Percentiles rank a stretch among this genome's conserved stretches.
Evolutionary conservation across 306 rosid genomes (phyloP).

Genomic region (Cyamopsis tetragonoloba): DNA sequence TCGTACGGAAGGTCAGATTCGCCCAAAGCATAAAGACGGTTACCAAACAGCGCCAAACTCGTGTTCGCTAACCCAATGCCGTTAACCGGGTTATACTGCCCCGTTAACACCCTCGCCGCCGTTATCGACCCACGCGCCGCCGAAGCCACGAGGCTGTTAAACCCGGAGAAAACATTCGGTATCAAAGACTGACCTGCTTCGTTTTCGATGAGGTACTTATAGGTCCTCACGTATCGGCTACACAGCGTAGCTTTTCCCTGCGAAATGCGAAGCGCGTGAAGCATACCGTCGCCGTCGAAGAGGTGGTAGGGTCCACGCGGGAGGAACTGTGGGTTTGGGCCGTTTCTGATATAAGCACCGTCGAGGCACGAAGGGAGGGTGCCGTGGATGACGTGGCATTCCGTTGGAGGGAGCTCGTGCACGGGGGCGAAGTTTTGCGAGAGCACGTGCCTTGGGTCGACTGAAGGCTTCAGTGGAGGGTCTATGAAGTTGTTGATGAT

Average conservation of each 20-base stretch:
- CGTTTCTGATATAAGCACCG: slow-evolving; percentile 86
- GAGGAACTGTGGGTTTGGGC: slow-evolving; percentile 88
- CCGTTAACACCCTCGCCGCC: slow-evolving; percentile 51
- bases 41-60: slow-evolving; percentile 57
- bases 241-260: slow-evolving; percentile 64
- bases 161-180: slow-evolving; percentile 74
- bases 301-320: slow-evolving; percentile 95
- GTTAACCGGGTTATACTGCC: slow-evolving; percentile 57
- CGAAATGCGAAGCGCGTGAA: slow-evolving; percentile 61
- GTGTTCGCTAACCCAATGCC: slow-evolving; percentile 91
- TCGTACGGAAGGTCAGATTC: slow-evolving; percentile 82
- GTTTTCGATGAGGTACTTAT: slow-evolving; percentile 60
- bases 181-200: slow-evolving; percentile 59
- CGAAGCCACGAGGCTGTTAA: slow-evolving; percentile 55
- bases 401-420: slow-evolving; percentile 72
- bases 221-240: slow-evolving; percentile 72
- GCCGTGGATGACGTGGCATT: slow-evolving; percentile 50
- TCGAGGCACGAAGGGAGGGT: slow-evolving; percentile 53
- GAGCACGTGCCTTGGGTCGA: slow-evolving; percentile 57
- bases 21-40: slow-evolving; percentile 61
- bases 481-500: slow-evolving; percentile 76
- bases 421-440: slow-evolving; percentile 75
- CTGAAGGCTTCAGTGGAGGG: slow-evolving; percentile 61
- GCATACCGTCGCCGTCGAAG: slow-evolving; percentile 94
- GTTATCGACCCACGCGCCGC: slow-evolving; percentile 71